Base-by-base conservation (phyloP, 768 basidiomycete genomes). In the Trametes punicea region DNA sequence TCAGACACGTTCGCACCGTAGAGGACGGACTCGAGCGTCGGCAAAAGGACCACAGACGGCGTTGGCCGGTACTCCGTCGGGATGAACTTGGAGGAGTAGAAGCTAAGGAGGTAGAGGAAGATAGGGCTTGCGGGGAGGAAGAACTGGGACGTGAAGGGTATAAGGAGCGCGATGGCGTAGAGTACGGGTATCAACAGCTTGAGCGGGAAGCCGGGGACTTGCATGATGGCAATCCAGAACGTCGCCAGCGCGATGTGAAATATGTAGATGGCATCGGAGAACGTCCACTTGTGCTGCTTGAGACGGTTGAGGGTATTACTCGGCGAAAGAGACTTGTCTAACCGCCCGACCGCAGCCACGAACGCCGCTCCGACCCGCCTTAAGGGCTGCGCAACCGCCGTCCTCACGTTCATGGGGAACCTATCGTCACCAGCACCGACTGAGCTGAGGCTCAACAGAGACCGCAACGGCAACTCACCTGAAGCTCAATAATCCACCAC, bases 1-100 rank as follows among this genome's bases (percentile, higher is more conserved):
- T 98, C 95, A 31, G 93, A 96, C 55, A 98, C 93, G 73, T 98
- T 98, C 52, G 95, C 96, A 2, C 97, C 97, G 69, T 97, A 98
- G 4, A 98, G 79, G 26, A 97, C 93, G 18, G 89, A 84, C 68
- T 99, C 97, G 50, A 98, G 82, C 0, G 96, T 96, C 0, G 97
- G 96, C 5, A 99, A 85, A 9, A 98, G 79, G 30, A 91, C 87
- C 61, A 99, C 96, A 53, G 90, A 93, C 25, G 98, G 90, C 23
- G 78, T 72, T 0, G 97, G 97, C 2, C 97, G 81, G 71, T 81
- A 84, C 15, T 72, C 60, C 6, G 79, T 75, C 0, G 94, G 91
- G 51, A 98, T 90, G 74, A 90, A 98, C 15, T 87, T 81, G 20
- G 90, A 90, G 4, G 87, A 82, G 75, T 88, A 98, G 72, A 85